These are phyloP conservation scores for Rhodotorula sp. DNA, from an alignment of 1,284 basidiomycete species.

Conservation along the genomic window DNA sequence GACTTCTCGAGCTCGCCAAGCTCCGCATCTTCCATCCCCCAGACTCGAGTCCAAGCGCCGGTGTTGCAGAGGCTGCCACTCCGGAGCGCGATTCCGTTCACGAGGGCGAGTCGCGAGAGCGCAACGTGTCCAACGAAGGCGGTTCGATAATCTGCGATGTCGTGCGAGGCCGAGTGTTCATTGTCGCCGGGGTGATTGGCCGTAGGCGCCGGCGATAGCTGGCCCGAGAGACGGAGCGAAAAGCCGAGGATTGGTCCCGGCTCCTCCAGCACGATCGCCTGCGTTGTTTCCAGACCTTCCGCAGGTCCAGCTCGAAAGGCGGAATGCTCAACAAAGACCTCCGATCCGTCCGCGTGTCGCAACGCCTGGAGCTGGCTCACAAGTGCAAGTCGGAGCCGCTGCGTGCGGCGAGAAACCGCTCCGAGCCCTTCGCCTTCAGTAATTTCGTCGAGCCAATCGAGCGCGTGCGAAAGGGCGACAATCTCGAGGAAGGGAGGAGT, in stretches of 20 bases:
- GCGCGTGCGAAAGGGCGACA: slow-evolving; percentile 69
- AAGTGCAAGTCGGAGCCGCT: slow-evolving; percentile 58
- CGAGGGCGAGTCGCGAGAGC: slow-evolving; percentile 32
- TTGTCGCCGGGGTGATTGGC: too few species aligned
- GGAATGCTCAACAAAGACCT: slow-evolving; percentile 13
- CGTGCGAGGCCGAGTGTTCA: too few species aligned
- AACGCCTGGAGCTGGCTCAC: background rate
- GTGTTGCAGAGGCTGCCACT: slow-evolving; percentile 83
- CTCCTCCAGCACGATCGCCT: slow-evolving; percentile 3
- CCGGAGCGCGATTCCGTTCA: slow-evolving; percentile 61
- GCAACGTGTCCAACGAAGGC: slow-evolving; percentile 60
- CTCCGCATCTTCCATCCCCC: slow-evolving; percentile 55
- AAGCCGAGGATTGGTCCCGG: slow-evolving; percentile 34
- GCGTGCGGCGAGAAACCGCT: slow-evolving; percentile 59
- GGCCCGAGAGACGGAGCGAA: slow-evolving; percentile 12
- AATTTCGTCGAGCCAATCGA: slow-evolving; percentile 52
- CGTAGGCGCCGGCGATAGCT: background rate
- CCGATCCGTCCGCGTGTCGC: slow-evolving; percentile 54
- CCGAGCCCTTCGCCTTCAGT: slow-evolving; percentile 64
- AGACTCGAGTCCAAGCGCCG: slow-evolving; percentile 67
- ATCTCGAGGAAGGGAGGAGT: slow-evolving; percentile 75
- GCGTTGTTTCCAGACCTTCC: slow-evolving; percentile 50
- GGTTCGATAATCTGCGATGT: background rate
- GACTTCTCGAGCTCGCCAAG: slow-evolving; percentile 7
- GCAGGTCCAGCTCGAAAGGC: background rate